phyloP scores from a whole-genome alignment of 192 early-diverging fungal species.

The Entrophospora sp. region DNA sequence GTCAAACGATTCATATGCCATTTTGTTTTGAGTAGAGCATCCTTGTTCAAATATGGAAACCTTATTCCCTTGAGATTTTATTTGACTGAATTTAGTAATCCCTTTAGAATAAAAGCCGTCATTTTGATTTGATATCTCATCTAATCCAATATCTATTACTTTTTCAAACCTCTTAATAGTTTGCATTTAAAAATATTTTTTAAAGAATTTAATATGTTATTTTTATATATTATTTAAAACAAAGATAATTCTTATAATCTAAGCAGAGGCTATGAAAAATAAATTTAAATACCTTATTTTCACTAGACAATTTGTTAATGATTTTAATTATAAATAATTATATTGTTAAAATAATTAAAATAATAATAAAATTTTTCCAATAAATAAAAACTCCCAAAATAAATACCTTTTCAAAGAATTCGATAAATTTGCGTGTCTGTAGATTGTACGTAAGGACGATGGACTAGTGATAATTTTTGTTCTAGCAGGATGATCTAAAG shows the following conservation, averaged over 20 bases:
- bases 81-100: neutral
- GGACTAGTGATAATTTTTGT: constrained; percentile 29
- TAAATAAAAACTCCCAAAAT: neutral
- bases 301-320: neutral
- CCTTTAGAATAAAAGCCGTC: constrained; percentile 12
- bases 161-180: constrained; percentile 66
- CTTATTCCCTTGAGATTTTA: neutral
- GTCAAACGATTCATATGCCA: too few species aligned
- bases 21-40: too few species aligned
- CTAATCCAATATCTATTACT: constrained; percentile 55
- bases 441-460: constrained; percentile 14
- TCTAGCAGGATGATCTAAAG: constrained; percentile 41
- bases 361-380: neutral
- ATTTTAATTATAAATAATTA: neutral
- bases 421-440: neutral
- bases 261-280: too few species aligned
- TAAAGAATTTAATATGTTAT: neutral
- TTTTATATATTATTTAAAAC: neutral
- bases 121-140: constrained; percentile 21
- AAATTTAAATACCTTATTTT: neutral
- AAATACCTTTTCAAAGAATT: neutral
- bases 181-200: constrained; percentile 40
- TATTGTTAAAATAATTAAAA: neutral
- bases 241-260: too few species aligned
- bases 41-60: too few species aligned